A percentile compares a stretch with the other conserved stretches of the same genome.
phyloP scores from a whole-genome alignment of 1,139 yeast species.

The Blastobotrys proliferans region DNA sequence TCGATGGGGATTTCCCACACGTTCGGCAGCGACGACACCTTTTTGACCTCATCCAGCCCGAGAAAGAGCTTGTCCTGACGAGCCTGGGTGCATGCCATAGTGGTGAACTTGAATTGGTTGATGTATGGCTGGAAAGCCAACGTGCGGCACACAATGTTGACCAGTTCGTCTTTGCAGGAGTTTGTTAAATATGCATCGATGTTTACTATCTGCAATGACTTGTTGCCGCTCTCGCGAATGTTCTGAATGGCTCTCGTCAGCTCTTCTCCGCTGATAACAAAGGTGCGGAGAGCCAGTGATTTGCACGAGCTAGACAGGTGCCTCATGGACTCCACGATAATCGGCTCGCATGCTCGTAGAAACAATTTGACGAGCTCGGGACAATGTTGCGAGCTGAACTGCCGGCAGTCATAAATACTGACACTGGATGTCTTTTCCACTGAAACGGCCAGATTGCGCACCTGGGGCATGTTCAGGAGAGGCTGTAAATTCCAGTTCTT shows the following conservation, averaged over 20 bases:
- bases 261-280: not conserved
- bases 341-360: no score
- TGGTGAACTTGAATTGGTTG: not conserved
- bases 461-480: no score
- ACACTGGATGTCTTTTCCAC: no score
- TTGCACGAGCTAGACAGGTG: no score
- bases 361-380: no score
- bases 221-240: no score
- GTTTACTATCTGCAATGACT: no score
- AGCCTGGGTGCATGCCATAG: not conserved
- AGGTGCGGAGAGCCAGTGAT: no score
- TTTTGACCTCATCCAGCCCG: not conserved
- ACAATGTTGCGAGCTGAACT: no score
- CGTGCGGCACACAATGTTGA: not conserved
- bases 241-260: no score
- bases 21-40: not conserved
- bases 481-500: not conserved
- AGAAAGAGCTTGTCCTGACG: not conserved
- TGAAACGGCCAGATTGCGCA: no score
- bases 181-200: not conserved
- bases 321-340: not conserved
- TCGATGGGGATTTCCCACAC: not conserved
- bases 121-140: not conserved
- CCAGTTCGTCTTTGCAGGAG: not conserved
- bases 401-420: no score